phyloP scores from a whole-genome alignment of 768 basidiomycete species.

The Sporobolomyces roseus region DNA sequence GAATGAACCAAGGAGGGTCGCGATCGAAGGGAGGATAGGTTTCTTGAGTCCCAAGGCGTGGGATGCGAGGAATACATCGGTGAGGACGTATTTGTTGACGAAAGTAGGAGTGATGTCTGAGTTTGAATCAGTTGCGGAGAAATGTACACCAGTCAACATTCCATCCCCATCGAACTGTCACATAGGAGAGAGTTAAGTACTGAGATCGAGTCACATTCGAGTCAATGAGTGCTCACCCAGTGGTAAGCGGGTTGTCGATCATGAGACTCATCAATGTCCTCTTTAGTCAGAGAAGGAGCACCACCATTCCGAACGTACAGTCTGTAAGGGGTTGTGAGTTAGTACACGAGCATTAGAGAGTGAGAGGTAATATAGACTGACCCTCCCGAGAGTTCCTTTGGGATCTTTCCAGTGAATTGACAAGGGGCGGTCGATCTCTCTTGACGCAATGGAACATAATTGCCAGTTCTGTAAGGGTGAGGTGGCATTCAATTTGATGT shows the following conservation, averaged over 20 bases:
- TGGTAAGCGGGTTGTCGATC: constrained; percentile 46
- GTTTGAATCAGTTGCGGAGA: constrained; percentile 25
- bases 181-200: no score
- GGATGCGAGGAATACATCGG: constrained; percentile 46
- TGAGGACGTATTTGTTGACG: constrained; percentile 48
- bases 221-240: constrained; percentile 47
- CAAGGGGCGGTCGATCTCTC: constrained; percentile 48
- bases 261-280: constrained; percentile 11
- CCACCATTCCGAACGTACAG: constrained; percentile 52
- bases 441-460: constrained; percentile 49
- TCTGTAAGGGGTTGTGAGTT: constrained; percentile 14
- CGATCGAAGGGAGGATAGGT: constrained; percentile 45
- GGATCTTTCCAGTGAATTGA: constrained; percentile 45
- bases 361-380: constrained; percentile 28
- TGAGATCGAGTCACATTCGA: no score
- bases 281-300: constrained; percentile 45
- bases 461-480: constrained; percentile 50
- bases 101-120: constrained; percentile 38
- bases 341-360: neutral
- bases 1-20: constrained; percentile 49
- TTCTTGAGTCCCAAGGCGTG: constrained; percentile 45
- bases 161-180: constrained; percentile 52
- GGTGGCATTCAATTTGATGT: neutral
- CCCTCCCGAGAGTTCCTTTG: constrained; percentile 47
- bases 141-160: constrained; percentile 51